Conservation (phyloP, 2,329 filamentous ascomycete species). For the Seiridium cupressi region DNA sequence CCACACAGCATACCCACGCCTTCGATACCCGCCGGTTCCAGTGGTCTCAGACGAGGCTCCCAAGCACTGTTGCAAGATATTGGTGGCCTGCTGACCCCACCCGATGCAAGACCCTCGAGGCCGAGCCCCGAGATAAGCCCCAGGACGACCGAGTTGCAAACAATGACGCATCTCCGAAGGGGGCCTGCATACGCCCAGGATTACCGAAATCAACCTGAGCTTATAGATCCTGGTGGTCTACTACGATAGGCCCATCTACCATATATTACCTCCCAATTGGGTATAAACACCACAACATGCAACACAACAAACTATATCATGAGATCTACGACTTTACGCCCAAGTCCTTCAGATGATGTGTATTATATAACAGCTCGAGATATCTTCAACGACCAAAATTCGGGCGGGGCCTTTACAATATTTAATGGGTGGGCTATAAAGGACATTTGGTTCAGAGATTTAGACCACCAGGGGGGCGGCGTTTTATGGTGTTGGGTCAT, state of each 20-base stretch:
- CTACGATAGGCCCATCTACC: conserved; percentile 20
- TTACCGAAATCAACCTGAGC: conserved; percentile 28
- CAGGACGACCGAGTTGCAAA: conserved; percentile 41
- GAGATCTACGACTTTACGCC: conserved; percentile 14
- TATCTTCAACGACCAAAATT: conserved; percentile 1
- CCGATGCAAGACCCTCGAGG: conserved; percentile 28
- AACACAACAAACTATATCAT: conserved; percentile 10
- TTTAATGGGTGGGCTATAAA: conserved; percentile 1
- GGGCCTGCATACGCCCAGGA: conserved; percentile 30
- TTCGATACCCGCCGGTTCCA: conserved; percentile 41
- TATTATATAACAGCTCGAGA: neutral
- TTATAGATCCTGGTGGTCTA: conserved; percentile 40
- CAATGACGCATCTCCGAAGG: conserved; percentile 41
- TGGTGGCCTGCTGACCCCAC: conserved; percentile 49
- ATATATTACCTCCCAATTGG: conserved; percentile 10
- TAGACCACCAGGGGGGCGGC: neutral
- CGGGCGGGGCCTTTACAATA: neutral
- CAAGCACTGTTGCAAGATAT: conserved; percentile 58
- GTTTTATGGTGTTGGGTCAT: neutral
- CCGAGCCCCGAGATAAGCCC: conserved; percentile 22
- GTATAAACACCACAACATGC: neutral
- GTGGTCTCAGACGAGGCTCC: conserved; percentile 52
- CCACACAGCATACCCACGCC: conserved; percentile 37
- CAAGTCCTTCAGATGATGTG: conserved; percentile 1
- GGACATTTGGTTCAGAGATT: conserved; percentile 3